phyloP scores from a whole-genome alignment of 352 stramenopile genomes.

The Halophytophthora batemanensis region DNA sequence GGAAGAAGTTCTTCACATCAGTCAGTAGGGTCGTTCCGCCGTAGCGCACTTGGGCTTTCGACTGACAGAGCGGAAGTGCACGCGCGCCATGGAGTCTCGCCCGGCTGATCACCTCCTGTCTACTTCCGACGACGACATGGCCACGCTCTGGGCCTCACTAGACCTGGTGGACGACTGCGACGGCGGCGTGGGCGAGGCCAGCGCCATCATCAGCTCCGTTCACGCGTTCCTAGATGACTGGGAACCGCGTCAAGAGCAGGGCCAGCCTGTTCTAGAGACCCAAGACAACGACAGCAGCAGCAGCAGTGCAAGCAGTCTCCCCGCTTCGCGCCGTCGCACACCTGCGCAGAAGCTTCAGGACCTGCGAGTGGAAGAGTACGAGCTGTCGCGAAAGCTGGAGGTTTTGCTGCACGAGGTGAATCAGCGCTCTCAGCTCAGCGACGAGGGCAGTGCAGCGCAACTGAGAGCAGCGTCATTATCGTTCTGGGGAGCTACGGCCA shows the following conservation, averaged over 20 bases:
- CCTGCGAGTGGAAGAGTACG: slow-evolving; percentile 12
- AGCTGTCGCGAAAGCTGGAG: slow-evolving; percentile 17
- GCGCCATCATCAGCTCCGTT: no score
- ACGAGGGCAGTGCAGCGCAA: no score
- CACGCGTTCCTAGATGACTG: no score
- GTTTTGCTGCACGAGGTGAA: slow-evolving; percentile 10
- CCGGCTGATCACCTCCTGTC: no score
- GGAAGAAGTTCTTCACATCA: no score
- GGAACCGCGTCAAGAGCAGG: neutral
- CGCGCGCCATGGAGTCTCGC: no score
- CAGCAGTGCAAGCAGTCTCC: neutral
- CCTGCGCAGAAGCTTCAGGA: neutral
- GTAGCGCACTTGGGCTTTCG: no score
- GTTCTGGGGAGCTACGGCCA: slow-evolving; percentile 24
- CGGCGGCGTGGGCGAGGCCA: neutral
- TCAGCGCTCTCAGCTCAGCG: no score
- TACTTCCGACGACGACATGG: no score
- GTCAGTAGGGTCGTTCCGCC: no score
- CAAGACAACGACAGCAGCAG: neutral
- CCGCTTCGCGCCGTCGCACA: neutral
- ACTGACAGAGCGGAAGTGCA: no score
- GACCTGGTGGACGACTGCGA: neutral
- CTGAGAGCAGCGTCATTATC: slow-evolving; percentile 13
- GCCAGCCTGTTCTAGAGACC: neutral
- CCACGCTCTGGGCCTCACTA: neutral